A percentile compares a stretch with the other conserved stretches of the same genome.
Conservation (phyloP, 345 rosid genomes). For the Isatis tinctoria region DNA sequence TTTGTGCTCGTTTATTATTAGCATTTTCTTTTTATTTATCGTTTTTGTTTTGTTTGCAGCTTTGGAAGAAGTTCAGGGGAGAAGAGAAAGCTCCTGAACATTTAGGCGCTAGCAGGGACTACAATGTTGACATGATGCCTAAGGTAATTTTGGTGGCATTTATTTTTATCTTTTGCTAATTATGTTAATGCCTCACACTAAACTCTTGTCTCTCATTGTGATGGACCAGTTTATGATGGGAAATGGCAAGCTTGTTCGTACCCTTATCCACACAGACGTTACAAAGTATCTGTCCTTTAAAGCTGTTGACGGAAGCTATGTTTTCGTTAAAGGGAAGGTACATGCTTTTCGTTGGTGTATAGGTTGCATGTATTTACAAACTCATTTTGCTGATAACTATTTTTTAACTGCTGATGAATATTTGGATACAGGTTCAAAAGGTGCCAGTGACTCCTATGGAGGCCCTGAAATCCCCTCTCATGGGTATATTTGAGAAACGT, state of each 20-base stretch:
- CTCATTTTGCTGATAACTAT: neutral
- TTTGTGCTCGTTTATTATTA: neutral
- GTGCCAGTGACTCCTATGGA: conserved; percentile 94
- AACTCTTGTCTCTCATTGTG: neutral
- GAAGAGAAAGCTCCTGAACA: conserved; percentile 60
- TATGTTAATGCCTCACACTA: neutral
- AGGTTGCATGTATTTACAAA: neutral
- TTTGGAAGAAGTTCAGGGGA: conserved; percentile 81
- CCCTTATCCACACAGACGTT: conserved; percentile 86
- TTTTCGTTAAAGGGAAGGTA: conserved; percentile 90
- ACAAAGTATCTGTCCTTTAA: conserved; percentile 90
- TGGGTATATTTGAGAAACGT: conserved; percentile 94
- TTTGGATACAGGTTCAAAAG: conserved; percentile 60
- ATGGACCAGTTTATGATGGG: conserved; percentile 81
- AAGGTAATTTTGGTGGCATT: conserved; percentile 39
- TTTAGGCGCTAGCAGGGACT: conserved; percentile 69
- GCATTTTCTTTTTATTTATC: neutral
- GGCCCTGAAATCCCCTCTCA: conserved; percentile 86
- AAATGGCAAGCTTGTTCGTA: conserved; percentile 73
- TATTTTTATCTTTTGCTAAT: neutral
- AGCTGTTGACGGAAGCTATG: conserved; percentile 97
- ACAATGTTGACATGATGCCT: conserved; percentile 88
- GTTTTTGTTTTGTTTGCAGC: conserved; percentile 33
- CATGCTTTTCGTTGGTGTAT: neutral
- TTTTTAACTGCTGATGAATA: neutral